Conservation (phyloP, 2,329 filamentous ascomycete genomes). For the Scedosporium minutisporum region DNA sequence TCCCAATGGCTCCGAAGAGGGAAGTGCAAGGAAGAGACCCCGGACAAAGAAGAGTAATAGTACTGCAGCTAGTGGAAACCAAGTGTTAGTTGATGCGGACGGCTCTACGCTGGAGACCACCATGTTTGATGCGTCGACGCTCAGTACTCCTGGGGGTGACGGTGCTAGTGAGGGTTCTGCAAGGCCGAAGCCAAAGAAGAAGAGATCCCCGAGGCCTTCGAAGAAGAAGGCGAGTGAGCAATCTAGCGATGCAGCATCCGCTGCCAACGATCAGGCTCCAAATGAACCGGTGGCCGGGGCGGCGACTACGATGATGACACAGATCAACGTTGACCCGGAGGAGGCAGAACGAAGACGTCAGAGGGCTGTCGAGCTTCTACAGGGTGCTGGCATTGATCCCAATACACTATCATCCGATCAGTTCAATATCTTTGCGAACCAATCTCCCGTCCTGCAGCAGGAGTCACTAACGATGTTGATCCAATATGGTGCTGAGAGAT, state of each 20-base stretch:
- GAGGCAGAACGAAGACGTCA: constrained; percentile 42
- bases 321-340: constrained; percentile 18
- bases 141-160: not conserved
- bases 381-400: constrained; percentile 38
- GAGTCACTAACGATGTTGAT: constrained; percentile 47
- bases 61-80: constrained; percentile 3
- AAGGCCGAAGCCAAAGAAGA: not conserved
- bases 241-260: not conserved
- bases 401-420: constrained; percentile 43
- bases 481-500: constrained; percentile 45
- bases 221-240: constrained; percentile 14
- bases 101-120: not conserved
- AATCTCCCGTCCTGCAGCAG: constrained; percentile 44
- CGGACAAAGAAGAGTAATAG: constrained; percentile 17
- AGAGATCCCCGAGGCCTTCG: constrained; percentile 10
- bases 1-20: constrained; percentile 5
- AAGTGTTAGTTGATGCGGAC: not conserved
- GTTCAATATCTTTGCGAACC: constrained; percentile 50
- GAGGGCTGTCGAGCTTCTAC: constrained; percentile 37
- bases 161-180: not conserved
- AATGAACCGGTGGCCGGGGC: not conserved
- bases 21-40: constrained; percentile 14
- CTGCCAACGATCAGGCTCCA: not conserved
- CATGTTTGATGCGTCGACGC: not conserved
- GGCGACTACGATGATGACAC: not conserved